Evolutionary conservation across 2,329 filamentous ascomycete genomes (phyloP).

Genomic region (Zymoseptoria tritici): DNA sequence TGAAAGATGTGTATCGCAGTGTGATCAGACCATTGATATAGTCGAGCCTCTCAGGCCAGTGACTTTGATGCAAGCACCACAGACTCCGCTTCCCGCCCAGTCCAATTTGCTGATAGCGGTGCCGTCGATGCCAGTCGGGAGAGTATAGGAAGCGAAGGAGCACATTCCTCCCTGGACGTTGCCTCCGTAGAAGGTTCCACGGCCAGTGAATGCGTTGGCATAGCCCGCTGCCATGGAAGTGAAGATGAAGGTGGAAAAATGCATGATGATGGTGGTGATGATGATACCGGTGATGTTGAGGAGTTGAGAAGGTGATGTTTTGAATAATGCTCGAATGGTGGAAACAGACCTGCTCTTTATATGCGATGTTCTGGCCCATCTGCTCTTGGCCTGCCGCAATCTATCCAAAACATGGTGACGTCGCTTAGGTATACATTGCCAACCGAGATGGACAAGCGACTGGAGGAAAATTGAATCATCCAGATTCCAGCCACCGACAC

Average conservation of each 20-base stretch:
- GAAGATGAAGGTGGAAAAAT: constrained; percentile 8
- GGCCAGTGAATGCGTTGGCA: constrained; percentile 13
- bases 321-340: not conserved
- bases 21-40: constrained; percentile 52
- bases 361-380: not conserved
- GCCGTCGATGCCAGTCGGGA: constrained; percentile 53
- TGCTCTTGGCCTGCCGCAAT: not conserved
- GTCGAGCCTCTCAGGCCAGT: constrained; percentile 49
- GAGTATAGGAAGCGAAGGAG: constrained; percentile 55
- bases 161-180: constrained; percentile 50
- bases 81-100: constrained; percentile 51
- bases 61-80: constrained; percentile 56
- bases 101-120: constrained; percentile 53
- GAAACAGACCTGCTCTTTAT: not conserved
- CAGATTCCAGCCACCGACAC: not conserved
- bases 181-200: constrained; percentile 23
- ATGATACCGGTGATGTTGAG: not conserved
- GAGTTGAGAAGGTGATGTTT: too few relatives aligned
- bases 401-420: not conserved
- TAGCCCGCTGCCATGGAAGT: constrained; percentile 13
- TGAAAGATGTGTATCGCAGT: not conserved
- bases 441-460: not conserved
- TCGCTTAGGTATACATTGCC: not conserved
- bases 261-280: constrained; percentile 1
- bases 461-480: not conserved